Evolutionary conservation across 306 rosid genomes (phyloP), one percentile per base, ranked within the genome.

Genomic region (Medicago ruthenica): DNA sequence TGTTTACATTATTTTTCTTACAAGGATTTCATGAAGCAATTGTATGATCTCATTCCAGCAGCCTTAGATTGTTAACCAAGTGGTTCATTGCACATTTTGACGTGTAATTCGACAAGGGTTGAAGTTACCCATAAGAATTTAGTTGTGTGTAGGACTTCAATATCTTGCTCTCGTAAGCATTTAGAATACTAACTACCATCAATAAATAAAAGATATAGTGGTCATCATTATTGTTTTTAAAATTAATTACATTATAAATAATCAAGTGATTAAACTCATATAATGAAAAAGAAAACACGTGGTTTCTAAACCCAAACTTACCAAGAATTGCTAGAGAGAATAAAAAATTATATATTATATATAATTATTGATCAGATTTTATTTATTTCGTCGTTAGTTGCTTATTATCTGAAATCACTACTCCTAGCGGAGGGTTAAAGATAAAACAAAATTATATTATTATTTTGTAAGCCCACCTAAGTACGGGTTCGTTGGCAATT

Each of bases 91-190:
- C 40, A 72, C 53, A 70, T 70, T 50, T 24, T 74, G 87, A 83
- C 86, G 83, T 83, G 87, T 81, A 81, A 74, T 80, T 83, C 68
- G 85, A 84, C 85, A 76, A 65, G 54, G 76, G 55, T 14, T 76
- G 87, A 90, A 88, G 90, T 85, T 67, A 83, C 86, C 88, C 88
- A 54, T 27, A 88, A 85, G 87, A 48, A 83, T 79, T 44, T 39
- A 50, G 83, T 71, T 79, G 58, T 63, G 73, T 53, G 70, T 78
- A 78, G 79, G 77, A 82, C 79, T 75, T 70, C 45, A 74, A 67
- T 74, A 70, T 82, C 79, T 82, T 70, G 78, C 54, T 62, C 42
- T 60, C 51, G 14, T 78, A 70, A 47, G 77, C 83, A 81, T 24
- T 27, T 71, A 55, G 51, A 72, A 69, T 50, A 53, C 51, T 48